Evolutionary conservation across 2,329 filamentous ascomycete species (phyloP), one percentile per base, ranked within the genome.

Genomic region (Zymoseptoria crescenta): DNA sequence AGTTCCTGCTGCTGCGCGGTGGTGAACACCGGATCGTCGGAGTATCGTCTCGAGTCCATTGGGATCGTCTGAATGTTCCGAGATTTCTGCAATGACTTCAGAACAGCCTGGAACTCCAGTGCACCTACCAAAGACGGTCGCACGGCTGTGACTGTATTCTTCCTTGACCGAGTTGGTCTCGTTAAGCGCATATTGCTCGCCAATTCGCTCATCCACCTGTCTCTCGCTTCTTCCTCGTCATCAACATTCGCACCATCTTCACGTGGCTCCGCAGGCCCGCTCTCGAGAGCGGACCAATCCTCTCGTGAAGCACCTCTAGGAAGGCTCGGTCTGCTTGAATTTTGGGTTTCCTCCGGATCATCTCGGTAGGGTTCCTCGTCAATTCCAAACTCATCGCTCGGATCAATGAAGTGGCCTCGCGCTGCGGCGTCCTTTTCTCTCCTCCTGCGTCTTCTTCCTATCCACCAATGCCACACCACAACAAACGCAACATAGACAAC

Each of bases 41-140:
- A 89, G 69, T 87, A 87, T 67, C 87, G 84, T 60, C 88, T 82
- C 24, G 85, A 75, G 64, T 85, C 81, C 61, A 96, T 85, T 1
- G 86, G 83, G 50, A 85, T 83, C 19, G 88, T 81, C 66, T 86
- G 85, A 27, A 89, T 83, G 64, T 90, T 94, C 69, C 89, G 84
- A 58, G 91, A 89, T 64, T 86, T 88, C 68, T 95, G 87, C 58
- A 99, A 76, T 2, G 91, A 91, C n/a, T 89, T 87, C 52, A 99
- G 78, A 2, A 96, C 87, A 2, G 93, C 93, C 67, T 92, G 84
- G 68, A 99, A 99, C 74, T 99, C 94, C 59, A 99, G 79, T 8
- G 90, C 94, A 50, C 94, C 94, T 3, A 99, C 87, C 52, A 99
- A 78, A 77, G 94, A 97, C 1, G 94, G 93, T 50, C 94, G 83